Conservation (phyloP, 1,284 basidiomycete species). For the Rhodotorula sp. region DNA sequence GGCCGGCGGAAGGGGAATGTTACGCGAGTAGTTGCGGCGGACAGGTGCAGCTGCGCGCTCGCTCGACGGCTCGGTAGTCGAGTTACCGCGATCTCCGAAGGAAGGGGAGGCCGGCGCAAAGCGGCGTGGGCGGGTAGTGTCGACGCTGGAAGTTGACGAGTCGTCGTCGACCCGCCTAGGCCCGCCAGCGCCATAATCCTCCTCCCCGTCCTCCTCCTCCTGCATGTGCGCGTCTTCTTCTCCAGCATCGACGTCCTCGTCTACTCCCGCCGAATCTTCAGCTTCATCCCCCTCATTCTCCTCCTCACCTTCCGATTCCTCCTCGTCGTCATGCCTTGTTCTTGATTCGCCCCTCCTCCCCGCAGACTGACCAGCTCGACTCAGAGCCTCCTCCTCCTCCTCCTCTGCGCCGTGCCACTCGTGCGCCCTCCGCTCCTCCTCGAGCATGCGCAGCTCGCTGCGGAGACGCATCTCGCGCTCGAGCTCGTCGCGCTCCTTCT, state of each 20-base stretch:
- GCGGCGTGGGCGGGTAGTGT: constrained; percentile 15
- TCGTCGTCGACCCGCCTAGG: background rate
- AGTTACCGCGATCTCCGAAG: background rate
- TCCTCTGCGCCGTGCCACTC: background rate
- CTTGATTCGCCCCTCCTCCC: background rate
- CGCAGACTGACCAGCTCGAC: background rate
- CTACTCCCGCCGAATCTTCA: background rate
- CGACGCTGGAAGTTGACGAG: constrained; percentile 6
- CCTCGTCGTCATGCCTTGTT: background rate
- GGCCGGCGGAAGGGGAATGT: no score
- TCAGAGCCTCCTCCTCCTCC: background rate
- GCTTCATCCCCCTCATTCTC: background rate
- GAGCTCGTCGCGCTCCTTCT: constrained; percentile 13
- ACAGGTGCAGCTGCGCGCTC: background rate
- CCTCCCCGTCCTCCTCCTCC: background rate
- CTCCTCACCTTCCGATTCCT: background rate
- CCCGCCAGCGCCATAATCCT: background rate
- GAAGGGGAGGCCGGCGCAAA: background rate
- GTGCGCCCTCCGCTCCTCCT: constrained; percentile 5
- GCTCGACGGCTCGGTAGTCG: no score
- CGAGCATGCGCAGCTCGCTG: background rate
- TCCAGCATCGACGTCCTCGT: background rate
- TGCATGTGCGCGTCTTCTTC: background rate
- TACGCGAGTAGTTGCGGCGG: no score
- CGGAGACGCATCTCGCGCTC: constrained; percentile 22